Evolutionary conservation across 805 yeast species (phyloP), one percentile per base, ranked within the genome.

Genomic region (Suhomyces emberorum): DNA sequence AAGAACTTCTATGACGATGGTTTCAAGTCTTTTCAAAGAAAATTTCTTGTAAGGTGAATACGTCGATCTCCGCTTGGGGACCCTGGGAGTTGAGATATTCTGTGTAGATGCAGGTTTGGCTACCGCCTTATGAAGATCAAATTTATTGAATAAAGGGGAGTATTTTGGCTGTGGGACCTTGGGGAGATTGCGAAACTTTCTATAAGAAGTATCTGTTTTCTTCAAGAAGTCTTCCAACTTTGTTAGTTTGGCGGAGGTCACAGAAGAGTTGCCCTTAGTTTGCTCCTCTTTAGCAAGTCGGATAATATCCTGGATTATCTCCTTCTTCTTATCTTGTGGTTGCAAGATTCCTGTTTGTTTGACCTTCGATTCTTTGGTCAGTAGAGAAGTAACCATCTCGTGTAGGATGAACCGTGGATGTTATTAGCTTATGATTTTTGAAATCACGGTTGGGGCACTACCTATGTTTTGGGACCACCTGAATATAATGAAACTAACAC

Each of bases 251-350:
- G 65, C 70, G 28, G 54, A 48, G 4, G 71, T 63, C 8, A 67
- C 55, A 12, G 69, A 51, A 15, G 41, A 52, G 41, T 67, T 67
- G 8, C 73, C 73, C 30, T 44, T 56, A 33, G 51, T 46, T 36
- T 63, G 64, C 46, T 67, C 72, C 42, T 54, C 55, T 37, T 61
- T 59, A 11, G 69, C 69, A 32, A 67, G 38, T 34, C 46, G 46
- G 17, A 62, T 41, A 16, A 63, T 44, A 32, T 52, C 48, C 23
- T 60, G 49, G 15, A 61, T 49, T 14, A 60, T 49, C 30, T 57
- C 60, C 35, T 57, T 55, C 35, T 49, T 33, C 31, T 37, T 37
- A 12, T 18, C 12, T 23, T 9, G 7, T 20, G 22, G 22, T 9
- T 20, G 22, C n/a, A n/a, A n/a, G 22, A 20, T 9, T 20, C 22